Evolutionary conservation across 139 green algal genomes (phyloP).

Genomic region (Trebouxia sp.): DNA sequence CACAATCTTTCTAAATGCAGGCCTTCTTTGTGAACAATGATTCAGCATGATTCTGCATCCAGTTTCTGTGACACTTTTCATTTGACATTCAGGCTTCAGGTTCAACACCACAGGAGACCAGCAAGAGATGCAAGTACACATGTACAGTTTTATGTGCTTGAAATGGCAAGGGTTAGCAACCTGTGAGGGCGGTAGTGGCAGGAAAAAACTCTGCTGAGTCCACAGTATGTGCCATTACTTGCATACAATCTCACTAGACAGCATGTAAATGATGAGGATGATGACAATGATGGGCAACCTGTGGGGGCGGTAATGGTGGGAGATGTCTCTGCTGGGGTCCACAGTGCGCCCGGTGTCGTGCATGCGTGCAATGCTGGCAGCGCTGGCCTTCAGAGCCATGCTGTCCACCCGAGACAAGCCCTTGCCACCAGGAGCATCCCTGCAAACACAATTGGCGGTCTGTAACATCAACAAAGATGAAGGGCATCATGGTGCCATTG

Average conservation of each 20-base stretch:
- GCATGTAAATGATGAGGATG: background rate
- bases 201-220: background rate
- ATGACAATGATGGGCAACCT: background rate
- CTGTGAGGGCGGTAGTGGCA: background rate
- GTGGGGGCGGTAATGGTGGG: constrained; percentile 28
- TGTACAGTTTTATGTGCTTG: too few relatives aligned
- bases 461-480: background rate
- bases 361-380: background rate
- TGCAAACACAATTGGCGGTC: background rate
- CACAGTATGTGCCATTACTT: background rate
- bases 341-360: constrained; percentile 20
- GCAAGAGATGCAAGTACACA: too few relatives aligned
- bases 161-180: too few relatives aligned
- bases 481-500: background rate
- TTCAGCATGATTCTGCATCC: too few relatives aligned
- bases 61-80: too few relatives aligned
- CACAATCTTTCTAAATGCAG: too few relatives aligned
- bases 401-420: constrained; percentile 26
- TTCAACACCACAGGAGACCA: too few relatives aligned
- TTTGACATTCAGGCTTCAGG: too few relatives aligned
- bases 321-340: constrained; percentile 26
- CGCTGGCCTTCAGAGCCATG: constrained; percentile 19
- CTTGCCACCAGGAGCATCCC: background rate
- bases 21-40: too few relatives aligned
- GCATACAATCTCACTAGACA: background rate